Percentiles rank a stretch among this genome's conserved stretches.
Conservation (phyloP, 768 basidiomycete species). For the Galerina marginata region DNA sequence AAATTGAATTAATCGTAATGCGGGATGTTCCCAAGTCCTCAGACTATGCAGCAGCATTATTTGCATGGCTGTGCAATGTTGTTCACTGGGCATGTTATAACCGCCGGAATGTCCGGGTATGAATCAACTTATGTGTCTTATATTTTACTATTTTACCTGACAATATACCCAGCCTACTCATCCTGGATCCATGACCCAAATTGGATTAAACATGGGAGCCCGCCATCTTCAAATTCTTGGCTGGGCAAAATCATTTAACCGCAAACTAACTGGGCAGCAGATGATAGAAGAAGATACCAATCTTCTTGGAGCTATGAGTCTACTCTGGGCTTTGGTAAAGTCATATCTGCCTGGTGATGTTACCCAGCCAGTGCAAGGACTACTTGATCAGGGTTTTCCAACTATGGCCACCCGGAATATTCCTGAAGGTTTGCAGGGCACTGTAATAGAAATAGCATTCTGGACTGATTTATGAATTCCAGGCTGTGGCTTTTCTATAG, state of each 20-base stretch:
- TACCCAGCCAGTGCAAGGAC: background rate
- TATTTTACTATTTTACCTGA: too few species aligned
- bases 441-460: background rate
- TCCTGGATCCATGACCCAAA: conserved; percentile 11
- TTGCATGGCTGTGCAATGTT: background rate
- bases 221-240: conserved; percentile 12
- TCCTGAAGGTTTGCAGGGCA: too few species aligned
- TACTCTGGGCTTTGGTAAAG: background rate
- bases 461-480: background rate
- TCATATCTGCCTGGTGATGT: background rate
- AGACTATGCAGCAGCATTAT: background rate
- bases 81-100: background rate
- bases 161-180: conserved; percentile 4
- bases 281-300: background rate
- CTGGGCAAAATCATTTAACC: conserved; percentile 10
- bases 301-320: background rate
- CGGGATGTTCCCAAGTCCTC: background rate
- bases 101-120: background rate
- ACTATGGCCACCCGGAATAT: conserved; percentile 11
- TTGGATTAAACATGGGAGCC: conserved; percentile 13
- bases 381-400: background rate
- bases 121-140: background rate
- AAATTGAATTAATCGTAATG: background rate
- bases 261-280: background rate
- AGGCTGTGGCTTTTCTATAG: conserved; percentile 1